Evolutionary conservation across 2,329 filamentous ascomycete genomes (phyloP), one percentile per base, ranked within the genome.

Genomic region (Fusarium tjaetaba): DNA sequence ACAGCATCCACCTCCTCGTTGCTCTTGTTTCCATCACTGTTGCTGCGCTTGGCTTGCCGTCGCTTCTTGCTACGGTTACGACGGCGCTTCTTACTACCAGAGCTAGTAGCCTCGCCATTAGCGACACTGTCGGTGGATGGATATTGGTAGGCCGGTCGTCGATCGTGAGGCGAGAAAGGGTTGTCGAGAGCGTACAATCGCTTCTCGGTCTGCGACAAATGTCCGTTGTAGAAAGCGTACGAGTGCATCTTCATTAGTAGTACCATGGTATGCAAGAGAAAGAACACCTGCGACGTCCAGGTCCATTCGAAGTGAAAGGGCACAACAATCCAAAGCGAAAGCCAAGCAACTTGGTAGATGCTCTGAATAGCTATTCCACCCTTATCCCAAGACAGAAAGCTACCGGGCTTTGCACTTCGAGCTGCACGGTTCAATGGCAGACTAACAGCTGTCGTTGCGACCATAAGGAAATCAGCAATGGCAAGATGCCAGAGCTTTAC

Each of bases 211-310:
- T 96, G 94, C 75, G 93, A 94, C 22, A 99, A 87, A 82, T 99
- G 96, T 16, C 96, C 96, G 78, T 98, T 98, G 85, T 99, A 99
- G 82, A 98, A 99, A 30, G 94, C 93, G 80, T 97, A 99, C 11
- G 95, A 98, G 82, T 99, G 96, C 91, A 98, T 96, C 86, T 99
- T 99, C 96, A 99, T 99, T 57, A 98, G 90, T 26, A 99, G 87
- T 13, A 94, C 92, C 83, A 99, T 90, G 48, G 95, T 92, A 82
- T 99, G 96, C 39, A 99, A 86, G 16, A 95, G 92, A 76, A 99
- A 89, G 82, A 97, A 99, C 43, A 99, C 96, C 80, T 98, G 96
- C 6, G 96, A 92, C 1, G 96, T 99, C 96, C 96, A 99, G 6
- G 95, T 94, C 96, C 96, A 99, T 58, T 93, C 88, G 14, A 97